A percentile compares a stretch with the other conserved stretches of the same genome.
phyloP scores from a whole-genome alignment of 2,329 filamentous ascomycete genomes.

The Arthrinium phaeospermum region DNA sequence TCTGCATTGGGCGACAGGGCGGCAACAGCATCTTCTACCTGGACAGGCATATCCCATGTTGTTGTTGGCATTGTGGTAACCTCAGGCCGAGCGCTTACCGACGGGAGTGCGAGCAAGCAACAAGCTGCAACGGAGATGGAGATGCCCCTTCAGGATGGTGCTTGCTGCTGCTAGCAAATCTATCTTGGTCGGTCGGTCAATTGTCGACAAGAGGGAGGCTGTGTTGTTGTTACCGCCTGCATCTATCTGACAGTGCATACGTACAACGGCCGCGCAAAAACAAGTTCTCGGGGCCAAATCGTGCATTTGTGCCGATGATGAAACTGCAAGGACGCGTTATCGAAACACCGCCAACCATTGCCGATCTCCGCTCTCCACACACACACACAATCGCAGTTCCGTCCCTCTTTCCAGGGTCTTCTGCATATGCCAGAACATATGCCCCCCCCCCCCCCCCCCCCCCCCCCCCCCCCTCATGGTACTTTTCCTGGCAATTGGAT shows the following conservation, averaged over 20 bases:
- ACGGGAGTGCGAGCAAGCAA: background rate
- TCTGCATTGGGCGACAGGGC: background rate
- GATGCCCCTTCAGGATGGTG: background rate
- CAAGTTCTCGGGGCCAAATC: background rate
- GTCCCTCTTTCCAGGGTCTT: background rate
- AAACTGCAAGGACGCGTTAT: conserved; percentile 14
- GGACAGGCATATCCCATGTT: too few species aligned
- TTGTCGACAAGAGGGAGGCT: background rate
- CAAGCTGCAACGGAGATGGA: background rate
- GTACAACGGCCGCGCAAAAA: background rate
- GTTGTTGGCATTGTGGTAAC: too few species aligned
- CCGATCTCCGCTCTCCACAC: background rate
- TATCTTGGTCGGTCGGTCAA: too few species aligned
- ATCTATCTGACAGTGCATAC: background rate
- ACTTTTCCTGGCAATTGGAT: background rate
- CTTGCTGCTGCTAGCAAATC: too few species aligned
- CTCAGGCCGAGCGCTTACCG: background rate
- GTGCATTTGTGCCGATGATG: background rate
- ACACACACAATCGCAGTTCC: background rate
- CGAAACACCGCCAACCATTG: conserved; percentile 3
- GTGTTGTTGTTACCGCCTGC: background rate
- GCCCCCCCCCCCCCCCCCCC: background rate
- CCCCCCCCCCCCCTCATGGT: background rate
- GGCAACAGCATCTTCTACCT: background rate
- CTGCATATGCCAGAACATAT: background rate